phyloP scores from a whole-genome alignment of 208 protist species.

The Acanthamoeba royreba region DNA sequence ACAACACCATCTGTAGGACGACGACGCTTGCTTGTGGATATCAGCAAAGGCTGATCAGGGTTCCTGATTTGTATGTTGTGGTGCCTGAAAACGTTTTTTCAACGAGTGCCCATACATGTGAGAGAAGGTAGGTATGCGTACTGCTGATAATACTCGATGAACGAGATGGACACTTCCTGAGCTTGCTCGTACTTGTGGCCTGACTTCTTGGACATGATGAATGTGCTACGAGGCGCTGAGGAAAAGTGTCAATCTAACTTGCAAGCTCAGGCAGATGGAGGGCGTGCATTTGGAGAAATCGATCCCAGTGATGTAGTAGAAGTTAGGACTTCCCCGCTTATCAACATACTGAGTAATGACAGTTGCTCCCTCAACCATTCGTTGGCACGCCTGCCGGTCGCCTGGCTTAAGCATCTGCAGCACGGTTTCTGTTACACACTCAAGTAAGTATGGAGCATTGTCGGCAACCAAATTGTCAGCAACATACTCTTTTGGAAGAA shows the following conservation, averaged over 20 bases:
- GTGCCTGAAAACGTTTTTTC: background rate
- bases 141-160: background rate
- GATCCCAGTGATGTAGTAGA: too few relatives aligned
- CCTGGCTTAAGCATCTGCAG: too few relatives aligned
- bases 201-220: background rate
- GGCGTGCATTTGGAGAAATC: too few relatives aligned
- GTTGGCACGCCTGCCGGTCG: too few relatives aligned
- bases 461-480: too few relatives aligned
- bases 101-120: background rate
- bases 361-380: too few relatives aligned
- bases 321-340: too few relatives aligned
- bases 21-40: background rate
- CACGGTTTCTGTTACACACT: too few relatives aligned
- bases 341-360: too few relatives aligned
- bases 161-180: background rate
- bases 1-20: background rate
- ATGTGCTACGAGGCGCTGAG: background rate
- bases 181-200: background rate
- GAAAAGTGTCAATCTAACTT: background rate
- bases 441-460: too few relatives aligned
- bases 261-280: too few relatives aligned
- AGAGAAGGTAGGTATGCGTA: background rate
- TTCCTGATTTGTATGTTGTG: background rate
- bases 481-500: background rate
- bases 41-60: background rate